Conservation (phyloP, 1,284 basidiomycete species). For the Rhodotorula sp. region DNA sequence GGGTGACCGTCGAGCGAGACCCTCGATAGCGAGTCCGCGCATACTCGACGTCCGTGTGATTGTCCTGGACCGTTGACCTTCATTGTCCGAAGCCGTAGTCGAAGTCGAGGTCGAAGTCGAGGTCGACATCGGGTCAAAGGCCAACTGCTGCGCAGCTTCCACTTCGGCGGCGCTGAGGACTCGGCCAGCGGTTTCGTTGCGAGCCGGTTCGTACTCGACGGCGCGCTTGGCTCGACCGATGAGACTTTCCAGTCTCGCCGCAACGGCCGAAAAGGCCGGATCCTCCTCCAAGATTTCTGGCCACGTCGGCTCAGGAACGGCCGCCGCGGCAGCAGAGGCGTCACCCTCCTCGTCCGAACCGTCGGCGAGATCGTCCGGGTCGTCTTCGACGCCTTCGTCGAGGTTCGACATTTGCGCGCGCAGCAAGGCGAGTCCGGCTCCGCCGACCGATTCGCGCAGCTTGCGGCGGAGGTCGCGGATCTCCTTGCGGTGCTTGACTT, state of each 20-base stretch:
- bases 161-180: conserved; percentile 26
- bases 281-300: conserved; percentile 42
- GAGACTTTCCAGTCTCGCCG: conserved; percentile 36
- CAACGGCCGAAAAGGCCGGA: conserved; percentile 34
- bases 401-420: neutral
- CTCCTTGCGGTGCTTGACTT: conserved; percentile 50
- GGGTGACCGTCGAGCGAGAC: neutral
- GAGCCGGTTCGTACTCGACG: conserved; percentile 25
- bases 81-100: neutral
- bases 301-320: conserved; percentile 27
- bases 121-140: neutral
- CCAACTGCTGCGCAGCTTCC: conserved; percentile 18
- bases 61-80: neutral
- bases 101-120: neutral
- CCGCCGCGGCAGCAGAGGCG: neutral
- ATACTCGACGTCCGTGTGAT: neutral
- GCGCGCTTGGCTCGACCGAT: conserved; percentile 36
- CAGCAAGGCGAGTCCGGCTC: neutral
- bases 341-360: conserved; percentile 12
- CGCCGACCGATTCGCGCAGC: conserved; percentile 35
- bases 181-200: conserved; percentile 13
- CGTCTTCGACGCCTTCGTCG: conserved; percentile 13
- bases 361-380: conserved; percentile 20
- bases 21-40: conserved; percentile 1
- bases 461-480: conserved; percentile 46